Base-by-base conservation (phyloP, 176 grass and related monocot species). In the Saccharum officinarum region DNA sequence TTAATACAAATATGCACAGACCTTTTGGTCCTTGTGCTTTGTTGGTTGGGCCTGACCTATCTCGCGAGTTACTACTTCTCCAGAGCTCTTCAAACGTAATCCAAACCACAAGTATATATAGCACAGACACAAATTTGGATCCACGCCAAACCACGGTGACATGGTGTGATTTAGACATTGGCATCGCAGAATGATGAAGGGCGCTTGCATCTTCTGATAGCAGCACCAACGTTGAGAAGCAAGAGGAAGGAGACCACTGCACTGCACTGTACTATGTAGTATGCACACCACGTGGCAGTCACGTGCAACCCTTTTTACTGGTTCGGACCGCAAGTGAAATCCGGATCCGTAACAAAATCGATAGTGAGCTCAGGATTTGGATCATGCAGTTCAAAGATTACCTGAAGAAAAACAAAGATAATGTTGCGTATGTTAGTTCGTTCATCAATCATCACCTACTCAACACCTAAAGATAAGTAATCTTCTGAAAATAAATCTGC, bases 331-430 rank as follows among this genome's bases (percentile, higher is more conserved):
- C 95, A 97, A 18, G 92, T 92, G 84, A 94, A 97, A 64, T 94
- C 95, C 70, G 95, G 90, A 30, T 94, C 86, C 49, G 88, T 22
- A 41, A 92, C 90, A 22, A 94, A 91, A 34, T 92, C 30, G 34
- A 97, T 67, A 20, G 86, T 92, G 42, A 83, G 88, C 18, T 86
- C 84, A 38, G 77, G 55, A 61, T 97, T 91, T 81, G 88, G 88
- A 22, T 18, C 52, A 38, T 97, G 90, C 18, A 97, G 84, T 50
- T 97, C 92, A 10, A 97, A 91, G 67, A 97, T 79, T 30, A 94
- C 90, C 95, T 97, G 89, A 84, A 86, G 15, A 79, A 1, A 84
- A 86, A 59, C 55, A 63, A 68, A 25, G 13, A 77, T 45, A 77
- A 63, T 4, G 20, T 30, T 17, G 28, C 61, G 16, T 75, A 17